A percentile compares a stretch with the other conserved stretches of the same genome.
phyloP scores from a whole-genome alignment of 148 eudicot genomes.

The Cornus controversa region DNA sequence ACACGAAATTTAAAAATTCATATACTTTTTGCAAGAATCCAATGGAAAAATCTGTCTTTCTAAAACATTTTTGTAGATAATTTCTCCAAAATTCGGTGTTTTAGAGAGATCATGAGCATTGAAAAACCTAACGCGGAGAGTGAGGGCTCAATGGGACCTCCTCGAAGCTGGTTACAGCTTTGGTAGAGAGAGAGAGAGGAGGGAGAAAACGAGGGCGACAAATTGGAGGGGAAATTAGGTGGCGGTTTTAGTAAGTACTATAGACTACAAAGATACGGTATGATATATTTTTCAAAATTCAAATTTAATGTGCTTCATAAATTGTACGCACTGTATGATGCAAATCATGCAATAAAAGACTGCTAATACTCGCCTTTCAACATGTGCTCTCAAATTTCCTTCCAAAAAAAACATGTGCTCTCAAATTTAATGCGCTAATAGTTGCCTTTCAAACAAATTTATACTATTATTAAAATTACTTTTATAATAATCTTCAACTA shows the following conservation, averaged over 20 bases:
- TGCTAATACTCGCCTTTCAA: too few species aligned
- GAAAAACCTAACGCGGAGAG: slow-evolving; percentile 14
- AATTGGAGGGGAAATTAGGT: slow-evolving; percentile 17
- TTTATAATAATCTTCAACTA: too few species aligned
- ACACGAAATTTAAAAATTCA: slow-evolving; percentile 8
- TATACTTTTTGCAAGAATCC: not conserved
- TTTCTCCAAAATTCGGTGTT: not conserved
- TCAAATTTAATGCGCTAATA: too few species aligned
- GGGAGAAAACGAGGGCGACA: slow-evolving; percentile 2
- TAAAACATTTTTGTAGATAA: not conserved
- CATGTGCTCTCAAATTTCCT: too few species aligned
- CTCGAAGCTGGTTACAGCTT: slow-evolving; percentile 31
- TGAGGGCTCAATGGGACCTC: slow-evolving; percentile 17
- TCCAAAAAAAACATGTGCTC: too few species aligned
- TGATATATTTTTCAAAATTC: not conserved
- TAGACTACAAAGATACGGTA: too few species aligned
- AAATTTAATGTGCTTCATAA: not conserved
- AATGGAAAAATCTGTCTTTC: not conserved
- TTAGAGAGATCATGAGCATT: not conserved
- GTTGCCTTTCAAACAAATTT: too few species aligned
- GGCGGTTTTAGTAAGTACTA: not conserved
- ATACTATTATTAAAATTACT: too few species aligned
- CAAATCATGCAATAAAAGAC: too few species aligned
- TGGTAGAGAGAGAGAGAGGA: not conserved
- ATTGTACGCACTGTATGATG: too few species aligned